Conservation (phyloP, 1,284 basidiomycete species). For the Ceratobasidium sp. region DNA sequence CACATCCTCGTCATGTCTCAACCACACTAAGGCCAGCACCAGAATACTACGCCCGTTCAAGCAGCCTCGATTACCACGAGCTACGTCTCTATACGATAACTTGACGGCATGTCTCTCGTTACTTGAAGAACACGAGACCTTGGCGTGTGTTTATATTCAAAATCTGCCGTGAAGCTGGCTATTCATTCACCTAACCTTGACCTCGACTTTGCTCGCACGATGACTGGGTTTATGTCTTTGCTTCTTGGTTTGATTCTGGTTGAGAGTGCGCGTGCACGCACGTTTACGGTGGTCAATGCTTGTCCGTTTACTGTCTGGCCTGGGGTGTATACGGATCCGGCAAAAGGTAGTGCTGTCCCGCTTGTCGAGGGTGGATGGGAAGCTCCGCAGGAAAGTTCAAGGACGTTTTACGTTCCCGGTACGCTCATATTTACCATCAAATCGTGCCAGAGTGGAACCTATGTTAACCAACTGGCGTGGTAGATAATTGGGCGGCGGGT, state of each 20-base stretch:
- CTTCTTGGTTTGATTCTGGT: slow-evolving; percentile 46
- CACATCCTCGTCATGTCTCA: background rate
- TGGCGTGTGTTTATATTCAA: slow-evolving; percentile 29
- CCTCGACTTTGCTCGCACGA: background rate
- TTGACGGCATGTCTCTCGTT: slow-evolving; percentile 25
- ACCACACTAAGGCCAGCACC: background rate
- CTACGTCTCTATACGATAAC: background rate
- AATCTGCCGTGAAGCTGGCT: background rate
- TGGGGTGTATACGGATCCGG: slow-evolving; percentile 38
- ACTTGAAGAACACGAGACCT: slow-evolving; percentile 16
- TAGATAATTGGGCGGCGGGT: slow-evolving; percentile 60
- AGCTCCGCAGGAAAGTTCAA: slow-evolving; percentile 54
- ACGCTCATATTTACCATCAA: background rate
- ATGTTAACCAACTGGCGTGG: background rate
- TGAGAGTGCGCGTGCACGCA: slow-evolving; percentile 54
- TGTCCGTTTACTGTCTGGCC: slow-evolving; percentile 51
- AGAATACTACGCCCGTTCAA: background rate
- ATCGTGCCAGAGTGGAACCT: background rate
- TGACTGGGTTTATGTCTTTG: background rate
- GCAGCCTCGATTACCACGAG: slow-evolving; percentile 1
- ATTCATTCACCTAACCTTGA: background rate
- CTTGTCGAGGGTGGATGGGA: slow-evolving; percentile 56
- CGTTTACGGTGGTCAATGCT: slow-evolving; percentile 57
- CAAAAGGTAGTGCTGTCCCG: slow-evolving; percentile 48
- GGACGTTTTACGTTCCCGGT: slow-evolving; percentile 58